Conservation (phyloP, 495 filamentous ascomycete species). For the Annulohypoxylon nitens region DNA sequence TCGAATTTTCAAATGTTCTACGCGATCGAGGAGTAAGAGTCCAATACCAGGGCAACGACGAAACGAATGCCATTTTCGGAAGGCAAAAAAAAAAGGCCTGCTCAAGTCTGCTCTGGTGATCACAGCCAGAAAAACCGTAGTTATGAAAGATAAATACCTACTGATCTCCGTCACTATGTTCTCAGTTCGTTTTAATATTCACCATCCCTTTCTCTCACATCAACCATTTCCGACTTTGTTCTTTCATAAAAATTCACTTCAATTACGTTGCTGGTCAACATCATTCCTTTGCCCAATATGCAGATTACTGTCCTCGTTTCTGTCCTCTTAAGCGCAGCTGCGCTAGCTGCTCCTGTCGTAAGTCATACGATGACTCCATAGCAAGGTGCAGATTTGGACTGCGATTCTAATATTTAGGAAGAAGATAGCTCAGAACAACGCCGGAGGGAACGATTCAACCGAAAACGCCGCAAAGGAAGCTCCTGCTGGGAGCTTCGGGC, state of each 20-base stretch:
- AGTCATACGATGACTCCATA: background rate
- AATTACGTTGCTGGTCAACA: background rate
- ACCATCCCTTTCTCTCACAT: background rate
- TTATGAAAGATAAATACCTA: background rate
- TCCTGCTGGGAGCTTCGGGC: background rate
- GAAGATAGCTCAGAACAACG: background rate
- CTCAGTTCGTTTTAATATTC: background rate
- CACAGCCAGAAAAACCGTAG: background rate
- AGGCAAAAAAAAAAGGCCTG: too few relatives aligned
- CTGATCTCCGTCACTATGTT: background rate
- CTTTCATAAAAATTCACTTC: background rate
- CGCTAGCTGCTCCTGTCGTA: background rate
- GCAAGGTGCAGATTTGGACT: background rate
- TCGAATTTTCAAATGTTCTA: background rate
- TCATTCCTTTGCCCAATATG: background rate
- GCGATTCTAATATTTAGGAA: background rate
- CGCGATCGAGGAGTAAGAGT: too few relatives aligned
- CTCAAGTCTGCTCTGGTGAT: too few relatives aligned
- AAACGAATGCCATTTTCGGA: slow-evolving; percentile 5
- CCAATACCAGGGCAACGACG: background rate
- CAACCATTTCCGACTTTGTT: background rate
- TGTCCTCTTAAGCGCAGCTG: background rate
- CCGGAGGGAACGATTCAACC: background rate
- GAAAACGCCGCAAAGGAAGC: background rate
- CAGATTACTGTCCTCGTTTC: background rate